Evolutionary conservation across 768 basidiomycete species (phyloP), one percentile per base, ranked within the genome.

Genomic region (Cystobasidium ongulense): DNA sequence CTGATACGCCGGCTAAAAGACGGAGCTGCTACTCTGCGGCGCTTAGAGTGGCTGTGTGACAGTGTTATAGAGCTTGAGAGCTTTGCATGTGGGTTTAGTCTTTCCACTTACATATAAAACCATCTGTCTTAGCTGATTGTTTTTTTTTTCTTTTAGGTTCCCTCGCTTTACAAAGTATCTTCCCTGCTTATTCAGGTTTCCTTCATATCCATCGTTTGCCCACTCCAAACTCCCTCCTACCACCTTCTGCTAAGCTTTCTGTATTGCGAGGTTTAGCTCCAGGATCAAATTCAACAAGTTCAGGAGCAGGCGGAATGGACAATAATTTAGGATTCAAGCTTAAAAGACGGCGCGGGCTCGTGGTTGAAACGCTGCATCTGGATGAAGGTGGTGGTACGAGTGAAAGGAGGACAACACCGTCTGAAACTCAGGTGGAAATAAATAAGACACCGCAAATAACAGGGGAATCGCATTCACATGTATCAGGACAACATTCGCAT

Each of bases 271-370:
- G 92, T 15, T 83, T 95, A 61, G 86, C 86, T 53, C 74, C 77
- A 27, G 76, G 75, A 8, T 85, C 86, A 1, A 54, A 71, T 54
- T 84, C 86, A 27, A 82, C 84, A 21, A 53, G 64, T 53, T 82
- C 82, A 1, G 82, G 82, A 15, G 85, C 77, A 21, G 80, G 88
- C 0, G 87, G 87, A n/a, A 90, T 93, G 8, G 94, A 97, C 80
- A 98, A 98, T 82, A 97, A 98, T 78, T 85, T 99, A 8, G 92
- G 90, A 15, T 99, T 98, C 85, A 90, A 88, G 80, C 90, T 91
- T 78, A 96, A 88, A 78, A 84, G 94, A 77, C 92, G 90, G 80
- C 84, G 92, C 63, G 68, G 68, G n/a, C 84, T 97, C 72, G 83
- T 94, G 25, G 86, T 98, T 77, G 95, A 97, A 83, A 97, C 92